Conservation (phyloP, 2,329 filamentous ascomycete genomes). For the Diaporthe sp. region DNA sequence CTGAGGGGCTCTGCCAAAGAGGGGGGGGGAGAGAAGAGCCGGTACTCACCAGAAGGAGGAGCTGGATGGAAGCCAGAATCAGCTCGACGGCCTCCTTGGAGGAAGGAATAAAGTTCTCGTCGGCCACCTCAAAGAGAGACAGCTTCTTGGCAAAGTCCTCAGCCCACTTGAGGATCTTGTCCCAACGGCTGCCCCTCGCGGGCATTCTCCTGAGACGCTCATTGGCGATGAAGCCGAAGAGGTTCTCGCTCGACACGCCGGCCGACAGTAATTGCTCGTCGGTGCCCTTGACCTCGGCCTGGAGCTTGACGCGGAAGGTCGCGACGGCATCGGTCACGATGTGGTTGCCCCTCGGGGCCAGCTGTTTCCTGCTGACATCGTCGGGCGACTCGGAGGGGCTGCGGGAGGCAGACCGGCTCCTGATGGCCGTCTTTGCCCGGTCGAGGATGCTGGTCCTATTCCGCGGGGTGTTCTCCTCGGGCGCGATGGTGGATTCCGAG, state of each 20-base stretch:
- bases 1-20: not conserved
- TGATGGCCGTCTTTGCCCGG: constrained; percentile 39
- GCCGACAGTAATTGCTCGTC: constrained; percentile 38
- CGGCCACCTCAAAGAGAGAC: constrained; percentile 40
- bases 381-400: constrained; percentile 38
- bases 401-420: constrained; percentile 37
- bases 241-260: constrained; percentile 41
- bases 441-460: constrained; percentile 37
- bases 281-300: constrained; percentile 41
- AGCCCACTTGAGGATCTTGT: constrained; percentile 42
- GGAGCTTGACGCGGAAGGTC: constrained; percentile 39
- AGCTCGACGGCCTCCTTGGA: constrained; percentile 43
- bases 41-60: constrained; percentile 40
- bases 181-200: constrained; percentile 42
- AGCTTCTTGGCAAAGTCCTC: constrained; percentile 43
- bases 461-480: constrained; percentile 37
- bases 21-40: too few species aligned
- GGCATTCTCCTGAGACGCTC: constrained; percentile 43
- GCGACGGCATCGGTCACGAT: constrained; percentile 41
- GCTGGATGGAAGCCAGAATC: constrained; percentile 40
- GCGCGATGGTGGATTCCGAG: constrained; percentile 40
- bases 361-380: constrained; percentile 32
- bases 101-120: constrained; percentile 41
- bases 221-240: constrained; percentile 39
- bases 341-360: constrained; percentile 41